Evolutionary conservation across 2,329 filamentous ascomycete genomes (phyloP), one percentile per base, ranked within the genome.

Genomic region (Stemphylium lycopersici): DNA sequence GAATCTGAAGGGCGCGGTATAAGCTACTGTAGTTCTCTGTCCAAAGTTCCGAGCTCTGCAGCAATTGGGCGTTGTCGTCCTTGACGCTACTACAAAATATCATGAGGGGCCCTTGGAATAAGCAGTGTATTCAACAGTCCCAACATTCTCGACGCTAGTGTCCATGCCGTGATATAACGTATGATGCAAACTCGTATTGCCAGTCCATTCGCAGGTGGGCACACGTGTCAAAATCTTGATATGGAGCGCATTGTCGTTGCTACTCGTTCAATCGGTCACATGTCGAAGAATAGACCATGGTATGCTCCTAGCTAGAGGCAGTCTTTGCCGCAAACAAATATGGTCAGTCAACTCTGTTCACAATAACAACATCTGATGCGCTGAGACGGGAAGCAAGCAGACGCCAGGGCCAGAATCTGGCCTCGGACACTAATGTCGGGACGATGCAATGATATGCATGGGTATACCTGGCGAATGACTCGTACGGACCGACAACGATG

Each of bases 1-100:
- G 70, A 85, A 88, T 45, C 75, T 93, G 63, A 87, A 86, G 75
- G 42, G 52, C 1, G 46, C 49, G 3, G 37, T 16, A 3, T 53
- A 13, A 55, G 18, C 12, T 26, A 24, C 11, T 29, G 26, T 29
- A 29, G 10, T 26, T 26, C 7, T 4, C 7, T 8, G 7, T 26
- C 5, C 24, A 26, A 26, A 26, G 24, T 26, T 26, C 24, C 24
- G 24, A 26, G 6, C 24, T 26, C 24, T 6, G 7, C 24, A 26
- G 24, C 32, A n/a, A 13, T 2, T 18, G 16, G 3, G 16, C 12
- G 3, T 13, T 26, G 24, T 26, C 7, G 24, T 29, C 26, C 10
- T 29, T 6, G 8, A 29, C 2, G 3, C 26, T 6, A 29, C 26
- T 29, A 29, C 26, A 11, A 29, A 29, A 11, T 6, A 29, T 29